phyloP scores from a whole-genome alignment of 192 early-diverging fungal species.

The Coemansia sp. region DNA sequence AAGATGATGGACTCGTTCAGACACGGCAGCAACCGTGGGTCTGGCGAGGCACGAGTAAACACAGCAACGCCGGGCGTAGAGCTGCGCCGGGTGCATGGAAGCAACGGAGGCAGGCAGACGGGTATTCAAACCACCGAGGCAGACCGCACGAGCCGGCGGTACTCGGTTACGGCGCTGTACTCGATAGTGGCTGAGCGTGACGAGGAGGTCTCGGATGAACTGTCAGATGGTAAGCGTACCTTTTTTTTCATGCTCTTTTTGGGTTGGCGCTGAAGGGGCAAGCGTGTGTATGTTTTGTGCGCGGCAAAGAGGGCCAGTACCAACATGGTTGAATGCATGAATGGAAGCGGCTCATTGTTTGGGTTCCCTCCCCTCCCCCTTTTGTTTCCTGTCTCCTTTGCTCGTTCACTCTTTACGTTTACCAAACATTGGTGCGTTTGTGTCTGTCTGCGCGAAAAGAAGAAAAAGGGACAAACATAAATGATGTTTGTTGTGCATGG shows the following conservation, averaged over 20 bases:
- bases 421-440: no score
- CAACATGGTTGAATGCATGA: neutral
- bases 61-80: conserved; percentile 9
- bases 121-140: conserved; percentile 27
- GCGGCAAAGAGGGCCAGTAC: neutral
- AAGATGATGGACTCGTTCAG: conserved; percentile 45
- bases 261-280: no score
- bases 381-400: no score
- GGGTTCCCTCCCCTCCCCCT: neutral
- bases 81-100: conserved; percentile 13
- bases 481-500: neutral
- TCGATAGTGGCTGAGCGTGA: conserved; percentile 90
- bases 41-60: conserved; percentile 20
- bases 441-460: neutral
- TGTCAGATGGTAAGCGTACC: conserved; percentile 69
- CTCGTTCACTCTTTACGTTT: no score
- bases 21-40: conserved; percentile 22
- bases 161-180: conserved; percentile 69
- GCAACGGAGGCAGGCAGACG: conserved; percentile 24
- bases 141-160: conserved; percentile 64
- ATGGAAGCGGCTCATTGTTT: neutral
- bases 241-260: no score
- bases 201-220: conserved; percentile 89
- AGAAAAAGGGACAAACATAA: no score
- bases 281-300: no score